Evolutionary conservation across 164 flowering plant genomes (phyloP), one percentile per base, ranked within the genome.

Genomic region (Liquidambar formosana): DNA sequence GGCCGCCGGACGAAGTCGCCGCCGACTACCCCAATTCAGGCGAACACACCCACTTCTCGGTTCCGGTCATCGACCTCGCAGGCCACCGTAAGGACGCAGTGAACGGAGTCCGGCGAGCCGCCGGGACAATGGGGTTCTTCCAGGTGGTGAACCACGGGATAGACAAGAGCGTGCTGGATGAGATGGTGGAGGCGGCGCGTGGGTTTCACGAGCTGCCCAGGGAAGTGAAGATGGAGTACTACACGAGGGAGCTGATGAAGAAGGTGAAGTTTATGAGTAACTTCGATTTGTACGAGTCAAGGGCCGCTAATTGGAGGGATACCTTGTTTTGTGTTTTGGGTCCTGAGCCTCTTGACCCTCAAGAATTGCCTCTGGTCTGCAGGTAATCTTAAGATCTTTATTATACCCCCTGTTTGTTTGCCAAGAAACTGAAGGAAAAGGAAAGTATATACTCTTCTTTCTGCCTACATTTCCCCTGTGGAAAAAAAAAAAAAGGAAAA

Each of bases 131-230:
- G 65, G 80, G 80, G 4, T 70, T 77, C 63, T 77, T 77, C 46
- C 80, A 73, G 64, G 65, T 77, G 51, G 61, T 73, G 51, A 70
- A 73, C 56, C 78, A 75, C 53, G 80, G 77, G 16, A 23, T 77
- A 1, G 45, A 69, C 13, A 0, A 0, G 28, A 22, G 21, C 9
- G 68, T 73, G 10, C 8, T 73, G 49, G 69, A 73, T 51, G 57
- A 45, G 19, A 74, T 68, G 70, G 1, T 63, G 14, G 41, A 46
- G 22, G 80, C 51, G 43, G 60, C 38, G 10, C 65, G 64, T 22
- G 27, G 59, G 8, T 78, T 78, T 43, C 63, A 70, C 54, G 77
- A 74, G 67, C 73, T 28, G 14, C 41, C 49, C 0, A 3, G 3
- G 9, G 76, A 78, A 51, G 67, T 48, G 12, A 78, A 78, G 70